Base-by-base conservation (phyloP, 164 flowering plant species). In the Vitis rupestris region DNA sequence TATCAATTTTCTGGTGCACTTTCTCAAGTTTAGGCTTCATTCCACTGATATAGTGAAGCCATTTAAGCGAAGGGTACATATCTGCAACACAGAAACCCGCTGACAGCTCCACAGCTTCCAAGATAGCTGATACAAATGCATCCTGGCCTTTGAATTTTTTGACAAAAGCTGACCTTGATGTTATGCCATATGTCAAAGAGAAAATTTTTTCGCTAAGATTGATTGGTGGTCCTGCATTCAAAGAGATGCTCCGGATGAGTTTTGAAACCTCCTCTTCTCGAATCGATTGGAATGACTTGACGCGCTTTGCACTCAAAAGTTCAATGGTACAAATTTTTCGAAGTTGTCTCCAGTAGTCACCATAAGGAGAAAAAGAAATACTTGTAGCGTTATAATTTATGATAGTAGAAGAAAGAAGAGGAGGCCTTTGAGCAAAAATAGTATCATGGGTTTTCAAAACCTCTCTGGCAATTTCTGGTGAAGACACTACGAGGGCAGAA, bases 311-410 rank as follows among this genome's bases (percentile, higher is more conserved):
- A 44, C 75, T 73, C 12, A 79, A 12, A 10, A 79, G 76, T 70
- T 79, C 76, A 51, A 61, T 2, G 2, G 48, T 63, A 60, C 79
- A 75, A 53, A 75, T 66, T 51, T 68, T 78, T 2, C 81, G 66
- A 9, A 78, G 49, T 31, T 78, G 77, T 50, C 81, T 52, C 82
- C 82, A 79, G 55, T 79, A 72, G 23, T 66, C 49, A 1, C 79
- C 79, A 50, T 73, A 70, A 2, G 76, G 76, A 7, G 79, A 13
- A 17, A 73, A 73, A 17, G 10, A 56, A 8, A 79, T 54, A 60
- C 61, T 55, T 50, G 65, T 70, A 3, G 51, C 64, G 4, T 57
- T 69, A 17, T 74, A 72, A 50, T 52, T 8, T 14, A 71, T 12
- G 16, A 68, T 63, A 9, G 16, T 31, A 2, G 68, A 6, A 1